Conservation (phyloP, 148 eudicot species). For the Beta vulgaris region DNA sequence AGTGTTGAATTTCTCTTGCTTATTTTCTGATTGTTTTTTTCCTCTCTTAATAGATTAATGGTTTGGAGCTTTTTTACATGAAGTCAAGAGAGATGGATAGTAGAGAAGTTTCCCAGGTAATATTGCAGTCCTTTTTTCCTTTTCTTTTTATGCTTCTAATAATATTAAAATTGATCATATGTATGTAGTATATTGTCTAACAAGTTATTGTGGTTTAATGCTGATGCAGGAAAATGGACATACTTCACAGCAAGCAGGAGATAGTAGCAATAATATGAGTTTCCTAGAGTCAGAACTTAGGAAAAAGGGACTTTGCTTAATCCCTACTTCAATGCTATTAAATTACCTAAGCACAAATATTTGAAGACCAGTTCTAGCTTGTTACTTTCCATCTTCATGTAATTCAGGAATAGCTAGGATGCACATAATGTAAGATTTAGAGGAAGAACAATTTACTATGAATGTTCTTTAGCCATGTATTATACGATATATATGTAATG, state of each 20-base stretch:
- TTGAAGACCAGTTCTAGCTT: not conserved
- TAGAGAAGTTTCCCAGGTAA: slow-evolving; percentile 15
- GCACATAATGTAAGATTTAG: not conserved
- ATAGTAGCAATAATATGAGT: slow-evolving; percentile 11
- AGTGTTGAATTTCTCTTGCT: too few species aligned
- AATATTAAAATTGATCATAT: not conserved
- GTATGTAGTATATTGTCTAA: not conserved
- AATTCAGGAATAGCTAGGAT: not conserved
- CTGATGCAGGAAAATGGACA: slow-evolving; percentile 23
- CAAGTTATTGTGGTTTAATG: not conserved
- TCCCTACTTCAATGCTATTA: slow-evolving; percentile 41
- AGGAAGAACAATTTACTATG: not conserved
- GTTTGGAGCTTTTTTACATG: slow-evolving; percentile 7
- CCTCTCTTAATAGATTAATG: slow-evolving; percentile 8
- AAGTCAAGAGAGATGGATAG: slow-evolving; percentile 22
- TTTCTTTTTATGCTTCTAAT: not conserved
- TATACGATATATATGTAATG: not conserved
- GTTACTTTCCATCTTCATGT: not conserved
- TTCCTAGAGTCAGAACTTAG: slow-evolving; percentile 39
- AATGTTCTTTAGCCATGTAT: not conserved
- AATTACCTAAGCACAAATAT: slow-evolving; percentile 27
- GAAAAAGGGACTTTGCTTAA: slow-evolving; percentile 58
- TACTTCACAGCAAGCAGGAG: slow-evolving; percentile 9
- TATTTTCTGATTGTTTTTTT: not conserved
- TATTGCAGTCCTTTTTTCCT: not conserved